Evolutionary conservation across 1,139 yeast species (phyloP), one percentile per base, ranked within the genome.

Genomic region (Hyphopichia fennica): DNA sequence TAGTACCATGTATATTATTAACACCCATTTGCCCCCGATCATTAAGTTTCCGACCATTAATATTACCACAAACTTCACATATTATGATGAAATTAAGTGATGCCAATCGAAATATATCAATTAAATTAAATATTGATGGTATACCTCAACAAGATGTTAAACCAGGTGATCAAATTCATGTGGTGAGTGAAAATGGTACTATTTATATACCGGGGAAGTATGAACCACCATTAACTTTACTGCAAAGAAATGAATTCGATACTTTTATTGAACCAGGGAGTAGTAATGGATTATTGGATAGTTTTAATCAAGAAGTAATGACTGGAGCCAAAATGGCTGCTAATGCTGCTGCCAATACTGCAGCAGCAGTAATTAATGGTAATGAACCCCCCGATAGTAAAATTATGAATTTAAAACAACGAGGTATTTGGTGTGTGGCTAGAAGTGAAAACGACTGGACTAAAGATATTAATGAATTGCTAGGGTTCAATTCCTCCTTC

Each of bases 1-100:
- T 83, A 39, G 96, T 91, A 3, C 85, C 90, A 14, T 85, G 95
- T 46, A 84, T 89, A 8, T 65, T 90, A 42, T 65, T 90, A 31
- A 87, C 96, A 0, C 97, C 97, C 7, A 88, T 91, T 38, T 90
- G 97, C 57, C 90, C 98, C 3, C 69, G 96, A 45, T 87, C 96
- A 17, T 69, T 91, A 30, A 85, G 95, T 20, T 91, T 90, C 60
- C 69, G 98, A 53, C 98, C 97, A 1, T 67, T 90, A 38, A 76
- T 91, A 11, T 70, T 91, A 44, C 97, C 98, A 0, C 71, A 83
- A 23, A 76, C 83, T 4, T 78, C 88, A 9, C 84, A 81, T 47
- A 81, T 91, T 29, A 78, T 79, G 63, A 75, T 91, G 32, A 73
- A 77, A 51, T 76, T 90, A 22, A 83, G 88, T 16, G 84, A 69